phyloP scores from a whole-genome alignment of 2,329 filamentous ascomycete species.

The Colletotrichum lupini region DNA sequence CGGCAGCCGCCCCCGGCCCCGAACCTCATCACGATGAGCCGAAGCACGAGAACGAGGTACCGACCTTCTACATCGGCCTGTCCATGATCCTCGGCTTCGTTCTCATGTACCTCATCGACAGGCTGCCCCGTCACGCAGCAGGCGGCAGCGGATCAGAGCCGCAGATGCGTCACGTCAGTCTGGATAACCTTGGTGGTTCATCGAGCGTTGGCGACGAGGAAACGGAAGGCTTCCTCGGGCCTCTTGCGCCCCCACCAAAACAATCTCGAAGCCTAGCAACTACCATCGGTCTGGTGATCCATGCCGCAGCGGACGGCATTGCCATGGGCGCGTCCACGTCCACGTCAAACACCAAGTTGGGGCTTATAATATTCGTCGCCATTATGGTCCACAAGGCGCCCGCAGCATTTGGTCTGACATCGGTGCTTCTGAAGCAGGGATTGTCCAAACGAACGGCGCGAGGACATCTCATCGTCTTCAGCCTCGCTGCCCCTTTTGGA shows the following conservation, averaged over 20 bases:
- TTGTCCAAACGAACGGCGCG: conserved; percentile 87
- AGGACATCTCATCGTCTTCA: conserved; percentile 90
- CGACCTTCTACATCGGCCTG: conserved; percentile 84
- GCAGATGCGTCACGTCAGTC: conserved; percentile 84
- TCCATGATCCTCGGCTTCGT: conserved; percentile 90
- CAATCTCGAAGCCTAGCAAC: conserved; percentile 78
- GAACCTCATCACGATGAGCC: conserved; percentile 47
- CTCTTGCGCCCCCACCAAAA: conserved; percentile 66
- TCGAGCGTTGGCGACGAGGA: conserved; percentile 63
- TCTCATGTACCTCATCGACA: conserved; percentile 96
- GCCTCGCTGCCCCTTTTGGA: conserved; percentile 87
- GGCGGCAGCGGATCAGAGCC: conserved; percentile 73
- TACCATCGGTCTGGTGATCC: conserved; percentile 94
- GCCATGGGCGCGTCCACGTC: conserved; percentile 92
- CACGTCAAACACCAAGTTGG: conserved; percentile 77
- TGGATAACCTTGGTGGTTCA: conserved; percentile 78
- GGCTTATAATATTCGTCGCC: conserved; percentile 92
- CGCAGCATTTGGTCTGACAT: conserved; percentile 93
- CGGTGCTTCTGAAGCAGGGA: conserved; percentile 89
- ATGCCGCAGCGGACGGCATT: conserved; percentile 94
- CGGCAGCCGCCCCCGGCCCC: conserved; percentile 42
- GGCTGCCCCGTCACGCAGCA: conserved; percentile 78
- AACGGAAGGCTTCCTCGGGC: conserved; percentile 69
- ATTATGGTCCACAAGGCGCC: conserved; percentile 99
- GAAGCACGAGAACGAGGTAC: conserved; percentile 53